Evolutionary conservation across 2,329 filamentous ascomycete genomes (phyloP), one percentile per base, ranked within the genome.

Genomic region (Penicillium sp.): DNA sequence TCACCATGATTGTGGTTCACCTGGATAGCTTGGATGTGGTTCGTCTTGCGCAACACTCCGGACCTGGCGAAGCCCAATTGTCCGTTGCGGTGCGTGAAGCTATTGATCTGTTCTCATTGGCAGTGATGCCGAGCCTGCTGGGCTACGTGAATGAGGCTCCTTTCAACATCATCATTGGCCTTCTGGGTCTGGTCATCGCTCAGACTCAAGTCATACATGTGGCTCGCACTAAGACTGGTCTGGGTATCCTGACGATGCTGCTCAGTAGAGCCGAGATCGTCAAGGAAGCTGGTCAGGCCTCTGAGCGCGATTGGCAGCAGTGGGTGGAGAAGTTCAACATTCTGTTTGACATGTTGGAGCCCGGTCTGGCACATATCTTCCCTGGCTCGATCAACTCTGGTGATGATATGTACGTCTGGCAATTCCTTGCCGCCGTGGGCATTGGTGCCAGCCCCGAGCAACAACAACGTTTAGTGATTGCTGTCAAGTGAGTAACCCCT

Each of bases 371-470:
- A 13, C 85, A 89, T 66, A 88, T 97, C 61, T 99, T 99, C 84
- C 93, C 93, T 0, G 90, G 90, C 21, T 89, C 89, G n/a, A 90
- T 96, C 69, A 92, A 91, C 63, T 88, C 90, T 8, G 90, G 90
- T 49, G 92, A 97, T 64, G 95, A 99, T 69, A 89, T 96, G 70
- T 96, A 98, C 70, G 91, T 98, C 39, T 99, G 95, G 95, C 93
- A 98, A 76, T 96, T 98, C 73, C 83, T 99, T 63, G 95, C 95
- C 9, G 92, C 93, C 13, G 91, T 97, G 76, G 95, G 95, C 61
- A 95, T 96, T 63, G 93, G 91, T 51, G 93, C 95, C 33, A 93
- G 86, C 70, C 91, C 93, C 14, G 92, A 97, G 65, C 95, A 99
- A 77, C 95, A 99, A 75, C 93, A 96, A 73, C 86, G 93, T 56